These are phyloP conservation scores for Trichoderma sp. DNA, from an alignment of 2,329 filamentous ascomycete genomes.

Conservation along the genomic window DNA sequence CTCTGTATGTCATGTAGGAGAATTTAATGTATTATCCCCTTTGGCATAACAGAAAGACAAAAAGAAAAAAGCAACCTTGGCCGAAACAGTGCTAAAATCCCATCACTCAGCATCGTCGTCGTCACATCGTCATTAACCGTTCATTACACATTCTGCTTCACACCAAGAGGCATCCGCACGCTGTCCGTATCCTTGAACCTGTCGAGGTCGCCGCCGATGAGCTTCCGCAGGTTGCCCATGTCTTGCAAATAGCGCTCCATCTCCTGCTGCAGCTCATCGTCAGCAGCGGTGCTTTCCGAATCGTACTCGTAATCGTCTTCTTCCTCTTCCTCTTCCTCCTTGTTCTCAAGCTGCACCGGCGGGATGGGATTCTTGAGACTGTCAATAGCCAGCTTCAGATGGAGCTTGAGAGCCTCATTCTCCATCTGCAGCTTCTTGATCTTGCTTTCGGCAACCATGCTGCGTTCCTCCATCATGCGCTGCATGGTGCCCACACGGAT, in stretches of 20 bases:
- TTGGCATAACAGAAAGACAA: background rate
- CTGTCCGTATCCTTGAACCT: constrained; percentile 65
- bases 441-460: constrained; percentile 88
- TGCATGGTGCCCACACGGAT: constrained; percentile 87
- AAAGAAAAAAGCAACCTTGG: background rate
- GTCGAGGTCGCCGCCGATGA: constrained; percentile 75
- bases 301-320: constrained; percentile 62
- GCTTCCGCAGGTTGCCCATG: constrained; percentile 64
- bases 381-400: constrained; percentile 82
- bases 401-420: constrained; percentile 84
- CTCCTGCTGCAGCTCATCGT: constrained; percentile 73
- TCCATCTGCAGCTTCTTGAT: constrained; percentile 86
- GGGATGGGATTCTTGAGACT: constrained; percentile 93
- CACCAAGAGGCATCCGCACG: constrained; percentile 53
- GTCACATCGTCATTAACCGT: background rate
- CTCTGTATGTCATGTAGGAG: background rate
- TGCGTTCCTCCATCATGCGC: constrained; percentile 91
- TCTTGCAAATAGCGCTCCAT: constrained; percentile 84
- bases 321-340: constrained; percentile 30
- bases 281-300: constrained; percentile 48
- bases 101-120: background rate
- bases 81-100: background rate
- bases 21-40: background rate
- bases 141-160: constrained; percentile 43
- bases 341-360: constrained; percentile 41